A percentile compares a stretch with the other conserved stretches of the same genome.
Evolutionary conservation across 306 rosid species (phyloP).

Genomic region (Citrullus mucosospermus): DNA sequence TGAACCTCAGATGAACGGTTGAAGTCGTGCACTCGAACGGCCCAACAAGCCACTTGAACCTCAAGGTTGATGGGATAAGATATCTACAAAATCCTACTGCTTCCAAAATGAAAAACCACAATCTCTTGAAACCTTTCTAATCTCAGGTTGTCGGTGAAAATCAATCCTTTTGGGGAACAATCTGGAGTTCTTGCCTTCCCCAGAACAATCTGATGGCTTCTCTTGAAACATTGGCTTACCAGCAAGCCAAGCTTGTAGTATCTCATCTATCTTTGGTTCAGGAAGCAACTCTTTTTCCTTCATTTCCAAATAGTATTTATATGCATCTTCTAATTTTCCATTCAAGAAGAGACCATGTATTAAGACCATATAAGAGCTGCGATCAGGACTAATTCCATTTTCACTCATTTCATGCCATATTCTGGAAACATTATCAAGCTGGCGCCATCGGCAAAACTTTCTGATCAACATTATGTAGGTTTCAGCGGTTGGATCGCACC

Average conservation of each 20-base stretch:
- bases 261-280: conserved; percentile 61
- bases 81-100: conserved; percentile 18
- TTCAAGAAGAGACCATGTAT: conserved; percentile 83
- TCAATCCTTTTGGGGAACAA: conserved; percentile 19
- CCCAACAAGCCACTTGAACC: neutral
- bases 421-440: conserved; percentile 53
- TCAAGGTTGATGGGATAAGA: neutral
- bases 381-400: conserved; percentile 50
- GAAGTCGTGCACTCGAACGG: neutral
- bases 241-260: conserved; percentile 67
- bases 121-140: conserved; percentile 50
- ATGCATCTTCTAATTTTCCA: conserved; percentile 59
- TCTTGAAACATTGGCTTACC: conserved; percentile 27
- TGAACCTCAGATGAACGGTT: neutral
- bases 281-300: conserved; percentile 57
- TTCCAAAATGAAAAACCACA: conserved; percentile 75
- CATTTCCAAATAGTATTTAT: conserved; percentile 69
- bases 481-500: conserved; percentile 56
- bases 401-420: conserved; percentile 67
- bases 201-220: conserved; percentile 15
- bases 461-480: conserved; percentile 82
- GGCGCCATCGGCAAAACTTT: conserved; percentile 75
- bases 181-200: conserved; percentile 17
- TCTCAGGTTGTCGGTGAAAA: conserved; percentile 45
- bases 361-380: conserved; percentile 67